phyloP scores from a whole-genome alignment of 192 early-diverging fungal genomes.

The Rhizophagus sp. region DNA sequence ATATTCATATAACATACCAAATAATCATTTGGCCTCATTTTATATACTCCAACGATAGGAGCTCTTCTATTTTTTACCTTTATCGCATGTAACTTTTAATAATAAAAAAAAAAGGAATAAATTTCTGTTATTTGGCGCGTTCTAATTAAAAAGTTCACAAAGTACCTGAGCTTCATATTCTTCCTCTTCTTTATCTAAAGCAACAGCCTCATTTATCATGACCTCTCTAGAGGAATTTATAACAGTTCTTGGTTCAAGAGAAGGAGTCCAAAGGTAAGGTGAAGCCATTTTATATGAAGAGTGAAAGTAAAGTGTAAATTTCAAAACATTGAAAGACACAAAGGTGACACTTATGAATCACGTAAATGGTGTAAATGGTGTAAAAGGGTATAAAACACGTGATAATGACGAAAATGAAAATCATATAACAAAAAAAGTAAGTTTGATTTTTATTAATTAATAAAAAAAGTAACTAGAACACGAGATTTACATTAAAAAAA shows the following conservation, averaged over 20 bases:
- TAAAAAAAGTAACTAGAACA: too few relatives aligned
- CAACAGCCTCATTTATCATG: not conserved
- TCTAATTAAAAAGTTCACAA: not conserved
- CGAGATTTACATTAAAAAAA: too few relatives aligned
- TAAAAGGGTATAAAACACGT: too few relatives aligned
- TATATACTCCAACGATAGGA: conserved; percentile 7
- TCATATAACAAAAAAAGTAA: too few relatives aligned
- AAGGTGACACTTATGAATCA: too few relatives aligned
- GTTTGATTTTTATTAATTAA: too few relatives aligned
- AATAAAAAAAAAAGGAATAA: not conserved
- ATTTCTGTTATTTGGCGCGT: not conserved
- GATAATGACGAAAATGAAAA: too few relatives aligned
- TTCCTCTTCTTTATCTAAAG: conserved; percentile 23
- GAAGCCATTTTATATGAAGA: not conserved
- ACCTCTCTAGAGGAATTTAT: not conserved
- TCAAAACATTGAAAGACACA: too few relatives aligned
- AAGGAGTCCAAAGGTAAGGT: conserved; percentile 15
- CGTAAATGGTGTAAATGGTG: too few relatives aligned
- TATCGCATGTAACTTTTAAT: not conserved
- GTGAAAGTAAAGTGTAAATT: too few relatives aligned
- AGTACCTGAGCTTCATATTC: conserved; percentile 17
- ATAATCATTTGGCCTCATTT: not conserved
- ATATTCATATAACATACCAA: not conserved
- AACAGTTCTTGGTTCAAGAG: conserved; percentile 22
- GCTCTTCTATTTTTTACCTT: conserved; percentile 1